Evolutionary conservation across 1,284 basidiomycete species (phyloP), one percentile per base, ranked within the genome.

Genomic region (Pulchroboletus neoregius): DNA sequence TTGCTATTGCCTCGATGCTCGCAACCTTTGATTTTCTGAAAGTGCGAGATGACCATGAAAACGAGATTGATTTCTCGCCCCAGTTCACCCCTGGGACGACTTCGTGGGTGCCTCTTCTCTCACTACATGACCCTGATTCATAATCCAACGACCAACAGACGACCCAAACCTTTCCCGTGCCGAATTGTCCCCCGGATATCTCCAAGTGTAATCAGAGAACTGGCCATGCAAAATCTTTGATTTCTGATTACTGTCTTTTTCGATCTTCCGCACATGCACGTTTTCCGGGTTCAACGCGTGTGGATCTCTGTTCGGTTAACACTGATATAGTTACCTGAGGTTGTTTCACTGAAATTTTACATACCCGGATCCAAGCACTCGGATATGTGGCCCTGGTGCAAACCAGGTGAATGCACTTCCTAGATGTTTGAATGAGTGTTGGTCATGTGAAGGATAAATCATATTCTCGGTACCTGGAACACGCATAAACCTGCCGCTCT

Each of bases 1-100:
- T 58, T 11, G 53, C 62, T 22, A 51, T 63, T 35, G 45, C 34
- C 4, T 50, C 45, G 12, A 51, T 63, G 57, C 61, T 65, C 26
- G 51, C 60, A 11, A 35, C 43, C 6, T 63, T 62, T 22, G 41
- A 58, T 16, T 50, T 58, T 39, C 18, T 36, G 37, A 63, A 63
- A 41, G 52, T 35, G 4, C 45, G 34, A 27, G 63, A 65, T 15
- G 48, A 65, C 1, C 20, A 39, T 15, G 62, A 50, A 6, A 52
- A 59, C 9, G 39, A 52, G 8, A 53, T 62, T 23, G 31, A 53
- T 32, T 45, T 62, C 32, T 33, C 28, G 6, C 63, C 59, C 1
- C 28, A 54, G 41, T 62, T 63, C n/a, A 40, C 50, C 10, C 3
- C 32, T 10, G 55, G 48, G 1, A 0, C 33, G 18, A 42, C 39